Percentiles rank a stretch among this genome's conserved stretches.
These are phyloP conservation scores for Tolypocladium album DNA, from an alignment of 2,329 filamentous ascomycete genomes.

Conservation along the genomic window DNA sequence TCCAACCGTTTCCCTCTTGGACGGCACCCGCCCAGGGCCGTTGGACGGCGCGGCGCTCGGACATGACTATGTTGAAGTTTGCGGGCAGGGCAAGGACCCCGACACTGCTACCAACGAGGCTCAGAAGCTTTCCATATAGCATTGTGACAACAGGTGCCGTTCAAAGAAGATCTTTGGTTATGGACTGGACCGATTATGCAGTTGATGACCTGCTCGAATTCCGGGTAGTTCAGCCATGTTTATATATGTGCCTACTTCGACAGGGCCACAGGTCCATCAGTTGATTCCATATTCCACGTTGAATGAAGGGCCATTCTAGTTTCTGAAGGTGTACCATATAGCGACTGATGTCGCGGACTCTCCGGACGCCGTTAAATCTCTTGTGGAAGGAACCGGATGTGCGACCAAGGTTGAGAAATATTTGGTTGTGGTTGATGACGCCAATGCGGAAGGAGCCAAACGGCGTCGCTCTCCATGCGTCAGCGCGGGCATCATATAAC, in stretches of 20 bases:
- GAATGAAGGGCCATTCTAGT: neutral
- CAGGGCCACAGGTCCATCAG: neutral
- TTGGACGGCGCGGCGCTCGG: neutral
- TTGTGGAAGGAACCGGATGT: neutral
- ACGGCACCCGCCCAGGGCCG: neutral
- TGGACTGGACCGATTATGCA: neutral
- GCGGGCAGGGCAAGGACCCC: neutral
- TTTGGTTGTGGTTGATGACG: neutral
- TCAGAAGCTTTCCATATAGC: neutral
- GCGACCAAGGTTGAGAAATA: neutral
- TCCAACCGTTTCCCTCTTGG: neutral
- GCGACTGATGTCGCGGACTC: neutral
- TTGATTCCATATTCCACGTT: neutral
- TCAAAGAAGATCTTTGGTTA: rapidly evolving
- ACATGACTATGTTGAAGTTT: neutral
- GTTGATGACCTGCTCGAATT: neutral
- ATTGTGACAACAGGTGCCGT: neutral
- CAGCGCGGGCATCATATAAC: neutral
- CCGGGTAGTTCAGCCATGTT: neutral
- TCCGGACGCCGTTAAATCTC: neutral
- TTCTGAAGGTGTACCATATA: neutral
- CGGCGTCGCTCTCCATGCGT: neutral
- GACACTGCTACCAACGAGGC: neutral
- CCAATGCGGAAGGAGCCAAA: neutral
- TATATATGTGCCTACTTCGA: neutral